Conservation (phyloP, 228 moss, liverwort and hornwort genomes). For the Sphagnum magellanicum region DNA sequence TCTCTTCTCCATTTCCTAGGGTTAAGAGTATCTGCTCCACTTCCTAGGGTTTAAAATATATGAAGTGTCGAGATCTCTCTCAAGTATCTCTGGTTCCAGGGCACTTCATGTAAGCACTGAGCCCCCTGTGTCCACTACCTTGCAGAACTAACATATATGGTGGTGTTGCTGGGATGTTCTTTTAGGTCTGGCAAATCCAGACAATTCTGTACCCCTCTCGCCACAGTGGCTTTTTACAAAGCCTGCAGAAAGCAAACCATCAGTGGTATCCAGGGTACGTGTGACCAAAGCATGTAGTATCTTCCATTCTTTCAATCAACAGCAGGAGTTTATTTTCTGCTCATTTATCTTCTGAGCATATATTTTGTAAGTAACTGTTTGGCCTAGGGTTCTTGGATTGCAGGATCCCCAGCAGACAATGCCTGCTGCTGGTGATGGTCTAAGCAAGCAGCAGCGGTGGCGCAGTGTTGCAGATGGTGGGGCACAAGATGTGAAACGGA, state of each 20-base stretch:
- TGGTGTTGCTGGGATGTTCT: no score
- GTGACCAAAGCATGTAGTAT: constrained; percentile 10
- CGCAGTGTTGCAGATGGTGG: constrained; percentile 26
- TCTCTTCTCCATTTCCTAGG: no score
- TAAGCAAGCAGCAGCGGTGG: constrained; percentile 52
- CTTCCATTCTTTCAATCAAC: neutral
- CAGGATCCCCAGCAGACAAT: constrained; percentile 77
- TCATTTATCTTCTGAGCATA: neutral
- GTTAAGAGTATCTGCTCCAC: no score
- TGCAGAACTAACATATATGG: no score
- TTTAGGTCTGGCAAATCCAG: constrained; percentile 58
- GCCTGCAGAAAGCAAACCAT: constrained; percentile 74
- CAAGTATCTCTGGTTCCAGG: no score
- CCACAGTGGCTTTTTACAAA: constrained; percentile 96
- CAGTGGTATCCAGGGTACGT: constrained; percentile 49
- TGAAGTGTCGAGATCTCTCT: no score
- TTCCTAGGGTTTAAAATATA: no score
- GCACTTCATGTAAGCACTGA: no score
- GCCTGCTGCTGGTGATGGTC: constrained; percentile 57
- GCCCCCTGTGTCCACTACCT: no score
- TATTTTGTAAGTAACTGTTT: neutral
- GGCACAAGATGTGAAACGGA: constrained; percentile 20
- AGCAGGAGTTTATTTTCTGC: no score
- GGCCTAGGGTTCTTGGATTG: neutral
- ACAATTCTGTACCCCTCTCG: constrained; percentile 82